Conservation (phyloP, 257 asterid species). For the Solanum tacnaense region DNA sequence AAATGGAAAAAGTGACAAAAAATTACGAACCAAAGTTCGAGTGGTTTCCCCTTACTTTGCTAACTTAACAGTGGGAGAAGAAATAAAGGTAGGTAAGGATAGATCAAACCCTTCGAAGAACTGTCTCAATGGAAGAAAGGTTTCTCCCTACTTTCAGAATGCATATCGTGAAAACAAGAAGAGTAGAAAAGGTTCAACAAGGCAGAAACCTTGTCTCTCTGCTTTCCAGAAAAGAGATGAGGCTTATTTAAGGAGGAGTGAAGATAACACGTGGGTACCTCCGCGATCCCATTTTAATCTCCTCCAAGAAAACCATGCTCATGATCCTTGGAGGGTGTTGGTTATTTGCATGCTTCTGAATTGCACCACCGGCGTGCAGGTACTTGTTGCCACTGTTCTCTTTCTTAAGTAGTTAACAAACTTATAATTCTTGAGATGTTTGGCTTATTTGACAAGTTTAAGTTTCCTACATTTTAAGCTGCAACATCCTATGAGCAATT, state of each 20-base stretch:
- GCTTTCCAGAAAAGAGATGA: slow-evolving; percentile 47
- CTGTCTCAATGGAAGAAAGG: slow-evolving; percentile 3
- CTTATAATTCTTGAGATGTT: not conserved
- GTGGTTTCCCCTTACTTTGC: slow-evolving; percentile 47
- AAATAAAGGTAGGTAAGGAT: not conserved
- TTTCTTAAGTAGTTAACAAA: not conserved
- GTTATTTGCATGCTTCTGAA: slow-evolving; percentile 88
- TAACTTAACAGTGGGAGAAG: slow-evolving; percentile 4
- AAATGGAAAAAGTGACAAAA: not conserved
- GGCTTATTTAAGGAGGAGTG: slow-evolving; percentile 53
- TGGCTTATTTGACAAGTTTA: not conserved
- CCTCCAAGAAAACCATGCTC: slow-evolving; percentile 76
- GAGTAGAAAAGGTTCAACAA: slow-evolving; percentile 5
- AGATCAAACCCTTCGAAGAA: not conserved
- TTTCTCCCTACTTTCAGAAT: slow-evolving; percentile 23
- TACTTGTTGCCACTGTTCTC: not conserved
- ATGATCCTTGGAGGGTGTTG: slow-evolving; percentile 96
- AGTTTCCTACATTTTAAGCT: not conserved
- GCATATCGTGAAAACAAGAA: slow-evolving; percentile 6
- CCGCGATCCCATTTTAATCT: slow-evolving; percentile 69
- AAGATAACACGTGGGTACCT: slow-evolving; percentile 64
- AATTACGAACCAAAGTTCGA: slow-evolving; percentile 8
- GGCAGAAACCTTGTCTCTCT: slow-evolving; percentile 18
- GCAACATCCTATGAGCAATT: not conserved
- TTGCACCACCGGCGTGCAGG: slow-evolving; percentile 73